Base-by-base conservation (phyloP, 1,284 basidiomycete species). In the Cutaneotrichosporon sp. region DNA sequence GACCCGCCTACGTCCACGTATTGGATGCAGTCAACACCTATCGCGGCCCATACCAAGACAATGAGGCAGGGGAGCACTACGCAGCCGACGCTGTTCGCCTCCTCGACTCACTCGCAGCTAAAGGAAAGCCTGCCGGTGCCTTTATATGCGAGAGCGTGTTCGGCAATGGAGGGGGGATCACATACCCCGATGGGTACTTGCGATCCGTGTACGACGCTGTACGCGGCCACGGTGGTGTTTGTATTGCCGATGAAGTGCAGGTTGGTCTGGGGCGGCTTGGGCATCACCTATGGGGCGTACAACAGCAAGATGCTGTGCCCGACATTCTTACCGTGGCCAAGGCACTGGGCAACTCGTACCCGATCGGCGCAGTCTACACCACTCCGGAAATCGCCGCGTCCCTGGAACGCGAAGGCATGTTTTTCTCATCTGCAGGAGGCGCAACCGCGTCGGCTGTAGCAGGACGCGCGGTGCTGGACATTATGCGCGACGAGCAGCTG, bases 351-450 rank as follows among this genome's bases (percentile, higher is more conserved):
- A 48, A 45, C 42, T 40, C 41, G 10, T 56, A 49, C 34, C 54
- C 54, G 4, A 50, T 56, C 10, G 54, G 54, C 9, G 42, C 42
- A 8, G 54, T 56, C 8, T 46, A 36, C 17, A 56, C 54, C n/a
- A 56, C 54, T 1, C 41, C 30, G 3, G 50, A 18, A 10, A 56
- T 56, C n/a, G 49, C 54, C 4, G 54, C 40, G 8, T 22, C 20
- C n/a, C 42, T 56, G 9, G 46, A 14, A 37, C 33, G 41, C 8
- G 54, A 56, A 10, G 54, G 54, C 42, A 56, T 52, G 50, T 56
- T 56, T 42, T 56, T 56, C 54, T 63, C 60, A 12, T 62, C 54
- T 4, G 53, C 53, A 1, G 66, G 55, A 43, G 62, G 45, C 13
- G 59, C 56, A 33, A 61, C 64, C 10, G 61, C 39, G 26, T 52